phyloP scores from a whole-genome alignment of 805 yeast species.

The Pichia membranifaciens region DNA sequence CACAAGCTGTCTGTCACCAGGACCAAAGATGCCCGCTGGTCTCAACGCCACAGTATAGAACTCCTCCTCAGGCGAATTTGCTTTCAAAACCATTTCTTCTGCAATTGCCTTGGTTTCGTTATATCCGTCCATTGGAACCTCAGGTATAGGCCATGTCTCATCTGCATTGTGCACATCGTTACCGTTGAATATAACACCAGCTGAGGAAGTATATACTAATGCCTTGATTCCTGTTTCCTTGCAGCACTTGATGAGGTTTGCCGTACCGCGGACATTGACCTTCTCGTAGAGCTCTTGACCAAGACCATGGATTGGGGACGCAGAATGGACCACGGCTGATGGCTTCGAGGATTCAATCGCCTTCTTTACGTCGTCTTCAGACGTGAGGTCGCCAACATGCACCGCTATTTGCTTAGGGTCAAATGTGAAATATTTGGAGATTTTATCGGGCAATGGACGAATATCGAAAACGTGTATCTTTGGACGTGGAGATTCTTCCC shows the following conservation, averaged over 20 bases:
- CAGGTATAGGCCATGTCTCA: conserved; percentile 91
- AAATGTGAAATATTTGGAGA: conserved; percentile 72
- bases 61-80: conserved; percentile 51
- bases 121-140: conserved; percentile 91
- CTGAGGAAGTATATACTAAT: conserved; percentile 90
- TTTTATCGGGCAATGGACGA: conserved; percentile 72
- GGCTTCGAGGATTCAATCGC: conserved; percentile 61
- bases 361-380: conserved; percentile 54
- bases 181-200: conserved; percentile 97
- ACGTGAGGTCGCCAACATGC: conserved; percentile 81
- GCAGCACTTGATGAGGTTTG: conserved; percentile 62
- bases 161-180: conserved; percentile 86
- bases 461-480: conserved; percentile 84
- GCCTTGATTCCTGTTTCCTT: conserved; percentile 48
- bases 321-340: conserved; percentile 84
- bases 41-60: conserved; percentile 81
- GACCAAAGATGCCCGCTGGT: conserved; percentile 98
- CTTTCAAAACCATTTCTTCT: conserved; percentile 70
- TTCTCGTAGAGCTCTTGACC: conserved; percentile 76
- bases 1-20: conserved; percentile 94
- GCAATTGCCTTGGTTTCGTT: conserved; percentile 93
- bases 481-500: conserved; percentile 57
- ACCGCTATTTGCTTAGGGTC: conserved; percentile 50
- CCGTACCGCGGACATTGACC: conserved; percentile 89
- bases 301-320: conserved; percentile 92